Conservation (phyloP, 805 yeast species). For the Cyberlindnera nakhonratchasimensis region DNA sequence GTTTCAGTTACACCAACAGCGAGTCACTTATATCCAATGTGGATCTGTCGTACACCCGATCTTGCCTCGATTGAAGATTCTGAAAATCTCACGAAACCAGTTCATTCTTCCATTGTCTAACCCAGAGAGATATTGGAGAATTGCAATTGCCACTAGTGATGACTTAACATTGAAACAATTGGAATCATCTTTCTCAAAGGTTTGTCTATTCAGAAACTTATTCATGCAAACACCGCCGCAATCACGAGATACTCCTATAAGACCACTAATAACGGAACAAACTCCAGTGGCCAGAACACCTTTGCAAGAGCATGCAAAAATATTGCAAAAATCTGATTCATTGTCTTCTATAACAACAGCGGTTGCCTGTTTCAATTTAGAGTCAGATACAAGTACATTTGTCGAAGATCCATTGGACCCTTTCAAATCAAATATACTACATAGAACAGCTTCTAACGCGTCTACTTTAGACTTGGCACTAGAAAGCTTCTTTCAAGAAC, state of each 20-base stretch:
- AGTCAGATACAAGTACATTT: slow-evolving; percentile 36
- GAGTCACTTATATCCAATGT: slow-evolving; percentile 60
- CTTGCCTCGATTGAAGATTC: slow-evolving; percentile 56
- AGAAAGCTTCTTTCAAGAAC: slow-evolving; percentile 21
- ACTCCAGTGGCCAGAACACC: no score
- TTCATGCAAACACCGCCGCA: slow-evolving; percentile 20
- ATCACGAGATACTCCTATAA: slow-evolving; percentile 1
- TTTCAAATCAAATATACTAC: slow-evolving; percentile 2
- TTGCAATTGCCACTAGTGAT: slow-evolving; percentile 32
- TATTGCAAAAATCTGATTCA: slow-evolving; percentile 17
- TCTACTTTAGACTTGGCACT: slow-evolving; percentile 26
- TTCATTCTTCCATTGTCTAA: slow-evolving; percentile 65
- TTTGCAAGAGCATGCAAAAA: no score
- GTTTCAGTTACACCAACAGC: slow-evolving; percentile 54
- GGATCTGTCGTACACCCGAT: slow-evolving; percentile 71
- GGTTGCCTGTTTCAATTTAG: slow-evolving; percentile 34
- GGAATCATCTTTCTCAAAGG: slow-evolving; percentile 28
- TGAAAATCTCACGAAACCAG: slow-evolving; percentile 44
- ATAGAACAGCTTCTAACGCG: slow-evolving; percentile 14
- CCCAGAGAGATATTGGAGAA: slow-evolving; percentile 75
- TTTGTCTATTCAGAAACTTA: slow-evolving; percentile 43
- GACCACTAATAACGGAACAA: slow-evolving; percentile 1
- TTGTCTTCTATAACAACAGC: slow-evolving; percentile 32
- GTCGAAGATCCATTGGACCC: slow-evolving; percentile 30
- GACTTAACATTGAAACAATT: slow-evolving; percentile 20